Base-by-base conservation (phyloP, 2,329 filamentous ascomycete genomes). In the Neopestalotiopsis rosae region DNA sequence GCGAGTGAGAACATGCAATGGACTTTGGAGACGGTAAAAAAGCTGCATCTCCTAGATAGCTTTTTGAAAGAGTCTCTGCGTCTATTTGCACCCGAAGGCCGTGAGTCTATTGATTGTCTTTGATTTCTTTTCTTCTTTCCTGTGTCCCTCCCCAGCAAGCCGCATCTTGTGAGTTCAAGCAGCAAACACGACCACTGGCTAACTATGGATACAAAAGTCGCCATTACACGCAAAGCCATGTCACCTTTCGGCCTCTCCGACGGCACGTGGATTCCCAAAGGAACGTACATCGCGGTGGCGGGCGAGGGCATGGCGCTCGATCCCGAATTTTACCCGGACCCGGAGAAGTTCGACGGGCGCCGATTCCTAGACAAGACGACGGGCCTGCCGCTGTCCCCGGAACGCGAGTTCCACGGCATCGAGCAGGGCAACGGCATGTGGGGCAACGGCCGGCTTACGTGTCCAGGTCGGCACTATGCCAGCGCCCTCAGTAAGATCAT, bases 31-130 rank as follows among this genome's bases (percentile, higher is more conserved):
- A 45, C 58, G 14, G 34, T 42, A 45, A 66, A 57, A 4, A 65
- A 52, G 40, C 63, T 70, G 4, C 63, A 52, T 40, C 64, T 58
- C n/a, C 59, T 70, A 12, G 67, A 70, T 64, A 69, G 67, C 40
- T 70, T 70, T 30, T 40, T 70, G 10, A 70, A 70, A 40, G 69
- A 70, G 59, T 70, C 69, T 14, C 64, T 66, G n/a, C 67, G 69
- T 12, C 5, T 70, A 7, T 57, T 66, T n/a, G 34, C 65, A 17
- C 38, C 69, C 24, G 32, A 42, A 49, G 59, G 59, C 38, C 20
- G 67, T 70, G 61, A 30, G 68, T 24, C 24, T 24, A 24, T 24
- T 24, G 24, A 24, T 24, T 24, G 24, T 24, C 24, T 24, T 24
- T 24, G 24, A 24, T 24, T 24, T 24, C 24, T 3, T 24, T 24